phyloP scores from a whole-genome alignment of 768 basidiomycete species.

The Boletus vermiculosoides region DNA sequence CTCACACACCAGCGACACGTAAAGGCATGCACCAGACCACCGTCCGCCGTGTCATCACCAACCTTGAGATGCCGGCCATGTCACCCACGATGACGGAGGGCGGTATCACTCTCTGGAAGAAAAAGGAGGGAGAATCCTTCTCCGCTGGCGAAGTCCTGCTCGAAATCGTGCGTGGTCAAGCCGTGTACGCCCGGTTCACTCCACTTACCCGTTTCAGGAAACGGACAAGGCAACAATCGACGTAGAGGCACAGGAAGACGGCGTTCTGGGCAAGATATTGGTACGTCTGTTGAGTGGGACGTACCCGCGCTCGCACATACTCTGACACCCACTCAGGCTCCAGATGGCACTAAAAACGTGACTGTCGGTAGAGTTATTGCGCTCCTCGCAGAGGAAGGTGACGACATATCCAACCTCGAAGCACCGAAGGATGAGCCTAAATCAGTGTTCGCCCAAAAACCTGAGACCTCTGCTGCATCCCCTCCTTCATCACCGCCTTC shows the following conservation, averaged over 20 bases:
- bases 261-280: constrained; percentile 89
- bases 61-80: constrained; percentile 94
- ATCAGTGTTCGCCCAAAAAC: constrained; percentile 12
- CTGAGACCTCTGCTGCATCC: constrained; percentile 24
- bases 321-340: constrained; percentile 42
- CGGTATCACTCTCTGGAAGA: constrained; percentile 89
- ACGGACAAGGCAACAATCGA: constrained; percentile 97
- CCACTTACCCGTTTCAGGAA: constrained; percentile 52
- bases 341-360: constrained; percentile 81
- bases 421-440: constrained; percentile 45
- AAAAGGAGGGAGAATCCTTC: constrained; percentile 79
- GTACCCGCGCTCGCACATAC: background rate
- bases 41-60: constrained; percentile 59
- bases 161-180: constrained; percentile 67
- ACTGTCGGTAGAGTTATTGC: constrained; percentile 89
- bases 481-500: constrained; percentile 20
- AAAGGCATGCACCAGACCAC: constrained; percentile 49
- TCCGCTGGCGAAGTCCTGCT: constrained; percentile 80
- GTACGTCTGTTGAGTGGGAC: constrained; percentile 43
- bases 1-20: constrained; percentile 6
- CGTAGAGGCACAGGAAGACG: constrained; percentile 98
- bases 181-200: background rate
- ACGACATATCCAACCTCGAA: constrained; percentile 86
- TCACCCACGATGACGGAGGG: constrained; percentile 97
- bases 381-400: constrained; percentile 92